phyloP scores from a whole-genome alignment of 805 yeast genomes.

The Candida pseudofarinosa region DNA sequence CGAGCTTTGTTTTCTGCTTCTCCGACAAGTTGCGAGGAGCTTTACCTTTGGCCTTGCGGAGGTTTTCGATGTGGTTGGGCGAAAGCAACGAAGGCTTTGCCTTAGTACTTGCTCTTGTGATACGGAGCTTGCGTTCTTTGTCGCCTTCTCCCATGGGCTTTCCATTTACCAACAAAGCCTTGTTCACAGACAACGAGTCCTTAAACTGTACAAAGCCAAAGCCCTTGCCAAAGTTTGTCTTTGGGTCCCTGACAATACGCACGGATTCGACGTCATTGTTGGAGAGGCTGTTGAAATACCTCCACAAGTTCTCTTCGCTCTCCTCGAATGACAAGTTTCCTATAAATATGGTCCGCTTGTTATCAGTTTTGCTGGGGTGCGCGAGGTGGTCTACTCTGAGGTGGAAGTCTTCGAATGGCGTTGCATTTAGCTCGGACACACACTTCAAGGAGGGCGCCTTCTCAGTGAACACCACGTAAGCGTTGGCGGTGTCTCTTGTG shows the following conservation, averaged over 20 bases:
- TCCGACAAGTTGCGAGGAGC: conserved; percentile 42
- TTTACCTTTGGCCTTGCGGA: conserved; percentile 20
- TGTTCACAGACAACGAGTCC: conserved; percentile 66
- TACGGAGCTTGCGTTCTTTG: conserved; percentile 63
- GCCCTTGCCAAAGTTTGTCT: conserved; percentile 95
- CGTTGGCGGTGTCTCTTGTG: conserved; percentile 76
- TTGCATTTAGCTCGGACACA: conserved; percentile 56
- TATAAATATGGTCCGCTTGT: conserved; percentile 79
- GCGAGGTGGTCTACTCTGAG: conserved; percentile 89
- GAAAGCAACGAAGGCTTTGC: conserved; percentile 40
- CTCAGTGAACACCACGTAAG: conserved; percentile 75
- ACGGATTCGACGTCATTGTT: conserved; percentile 72
- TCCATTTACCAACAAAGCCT: conserved; percentile 75
- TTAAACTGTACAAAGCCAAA: conserved; percentile 92
- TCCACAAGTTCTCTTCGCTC: conserved; percentile 85
- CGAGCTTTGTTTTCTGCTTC: conserved; percentile 69
- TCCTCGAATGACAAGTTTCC: conserved; percentile 95
- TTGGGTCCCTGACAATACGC: conserved; percentile 84
- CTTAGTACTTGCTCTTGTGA: conserved; percentile 51
- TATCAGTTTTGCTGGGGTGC: conserved; percentile 83
- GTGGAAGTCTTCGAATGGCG: conserved; percentile 67
- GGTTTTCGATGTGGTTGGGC: conserved; percentile 41
- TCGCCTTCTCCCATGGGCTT: conserved; percentile 45
- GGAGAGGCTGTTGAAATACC: conserved; percentile 53
- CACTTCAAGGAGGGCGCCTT: conserved; percentile 47